Conservation (phyloP, 176 grass and related monocot genomes). For the Zea mays region DNA sequence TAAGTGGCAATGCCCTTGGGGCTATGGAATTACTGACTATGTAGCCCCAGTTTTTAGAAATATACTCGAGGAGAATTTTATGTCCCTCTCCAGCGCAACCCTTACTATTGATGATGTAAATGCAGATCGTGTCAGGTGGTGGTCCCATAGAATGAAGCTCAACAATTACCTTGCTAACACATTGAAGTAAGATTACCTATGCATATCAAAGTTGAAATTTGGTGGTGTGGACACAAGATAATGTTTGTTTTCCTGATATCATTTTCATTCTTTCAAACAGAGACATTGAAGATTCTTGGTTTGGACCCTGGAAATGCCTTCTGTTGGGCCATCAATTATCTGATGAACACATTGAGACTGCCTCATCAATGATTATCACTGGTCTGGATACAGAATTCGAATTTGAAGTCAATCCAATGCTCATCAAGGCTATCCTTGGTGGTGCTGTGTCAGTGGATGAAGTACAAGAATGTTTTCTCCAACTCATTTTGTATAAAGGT, state of each 20-base stretch:
- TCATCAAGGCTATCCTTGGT: slow-evolving; percentile 61
- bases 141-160: slow-evolving; percentile 71
- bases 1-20: slow-evolving; percentile 85
- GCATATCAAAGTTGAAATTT: no score
- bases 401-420: slow-evolving; percentile 44
- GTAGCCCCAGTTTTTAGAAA: slow-evolving; percentile 68
- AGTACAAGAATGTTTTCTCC: slow-evolving; percentile 58
- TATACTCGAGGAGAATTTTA: slow-evolving; percentile 69
- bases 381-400: slow-evolving; percentile 41
- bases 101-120: slow-evolving; percentile 40
- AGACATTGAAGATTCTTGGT: slow-evolving; percentile 77
- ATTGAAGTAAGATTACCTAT: slow-evolving; percentile 56
- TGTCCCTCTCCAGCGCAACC: slow-evolving; percentile 50
- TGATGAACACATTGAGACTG: slow-evolving; percentile 45
- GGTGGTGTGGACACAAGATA: no score
- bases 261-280: slow-evolving; percentile 51
- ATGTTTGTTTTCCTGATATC: slow-evolving; percentile 21
- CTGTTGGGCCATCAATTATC: slow-evolving; percentile 53
- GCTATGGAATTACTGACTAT: slow-evolving; percentile 52
- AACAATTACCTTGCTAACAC: slow-evolving; percentile 55
- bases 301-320: slow-evolving; percentile 90
- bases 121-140: slow-evolving; percentile 47
- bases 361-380: slow-evolving; percentile 41
- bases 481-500: slow-evolving; percentile 65
- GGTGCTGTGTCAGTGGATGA: slow-evolving; percentile 61